Percentiles rank a stretch among this genome's conserved stretches.
Evolutionary conservation across 176 grass and related monocot species (phyloP).

Genomic region (Raddia distichophylla): DNA sequence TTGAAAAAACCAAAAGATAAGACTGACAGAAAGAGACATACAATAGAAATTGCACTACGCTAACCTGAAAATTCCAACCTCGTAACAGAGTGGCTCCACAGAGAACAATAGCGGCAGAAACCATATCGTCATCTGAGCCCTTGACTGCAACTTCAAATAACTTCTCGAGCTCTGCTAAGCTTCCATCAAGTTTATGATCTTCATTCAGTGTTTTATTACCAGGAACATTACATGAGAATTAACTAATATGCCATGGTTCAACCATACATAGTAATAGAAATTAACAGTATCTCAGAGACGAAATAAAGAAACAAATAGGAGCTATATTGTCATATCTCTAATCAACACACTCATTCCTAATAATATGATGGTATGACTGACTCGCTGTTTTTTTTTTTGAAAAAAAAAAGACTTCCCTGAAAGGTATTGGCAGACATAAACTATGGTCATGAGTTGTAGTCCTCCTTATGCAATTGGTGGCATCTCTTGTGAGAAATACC

Average conservation of each 20-base stretch:
- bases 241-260: slow-evolving; percentile 28
- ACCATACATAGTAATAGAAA: slow-evolving; percentile 28
- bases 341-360: not conserved
- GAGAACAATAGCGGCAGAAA: slow-evolving; percentile 82
- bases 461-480: slow-evolving; percentile 4
- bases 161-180: slow-evolving; percentile 95
- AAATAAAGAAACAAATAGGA: slow-evolving; percentile 5
- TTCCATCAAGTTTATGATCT: slow-evolving; percentile 81
- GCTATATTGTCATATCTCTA: not conserved
- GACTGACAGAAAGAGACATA: slow-evolving; percentile 12
- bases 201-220: slow-evolving; percentile 70
- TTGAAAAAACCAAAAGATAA: slow-evolving; percentile 10
- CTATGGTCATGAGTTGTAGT: slow-evolving; percentile 14
- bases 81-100: slow-evolving; percentile 89
- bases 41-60: slow-evolving; percentile 18
- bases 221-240: slow-evolving; percentile 31
- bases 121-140: slow-evolving; percentile 77
- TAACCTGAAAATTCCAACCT: slow-evolving; percentile 99
- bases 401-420: not conserved
- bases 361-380: not conserved
- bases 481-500: slow-evolving; percentile 23
- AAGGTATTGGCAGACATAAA: slow-evolving; percentile 1
- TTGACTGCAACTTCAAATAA: slow-evolving; percentile 89
- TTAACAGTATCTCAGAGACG: not conserved
- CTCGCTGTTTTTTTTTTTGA: slow-evolving; percentile 7